Base-by-base conservation (phyloP, 768 basidiomycete genomes). In the Kwoniella shandongensis region DNA sequence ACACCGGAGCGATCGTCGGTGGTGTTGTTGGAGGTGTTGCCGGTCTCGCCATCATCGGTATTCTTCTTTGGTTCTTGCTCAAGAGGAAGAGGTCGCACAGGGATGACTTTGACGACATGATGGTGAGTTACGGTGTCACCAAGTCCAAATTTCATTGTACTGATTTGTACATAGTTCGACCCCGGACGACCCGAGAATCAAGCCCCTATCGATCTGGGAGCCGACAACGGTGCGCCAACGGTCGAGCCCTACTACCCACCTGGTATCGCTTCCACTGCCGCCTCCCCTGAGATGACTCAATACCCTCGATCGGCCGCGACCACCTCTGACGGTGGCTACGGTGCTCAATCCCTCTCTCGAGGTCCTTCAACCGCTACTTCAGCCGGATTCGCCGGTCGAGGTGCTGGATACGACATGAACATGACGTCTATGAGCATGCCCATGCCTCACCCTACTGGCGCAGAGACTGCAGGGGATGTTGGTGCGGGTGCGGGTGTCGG, bases 71-170 rank as follows among this genome's bases (percentile, higher is more conserved):
- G 57, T 65, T 66, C 53, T 58, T 66, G 32, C 57, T 63, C 23
- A 46, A 57, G 38, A 47, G 62, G 25, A 66, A 55, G 41, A 65
- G 46, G 44, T 61, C 62, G 10, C 61, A 67, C 45, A 46, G 64
- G 18, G 67, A 72, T 44, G 73, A 72, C 52, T 73, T 73, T 60
- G 73, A 74, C 51, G 73, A 76, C 35, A 71, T 67, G 63, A 76
- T 76, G 74, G 75, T 74, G 50, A 65, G 71, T 66, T 8, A 10
- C 41, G 17, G 29, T 25, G 17, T 36, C 11, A n/a, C 44, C 29
- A 11, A 12, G 30, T 17, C 15, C 36, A 36, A 12, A 6, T 2
- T 18, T 25, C 53, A 13, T 39, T 45, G 13, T 25, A 23, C 15
- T 47, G 40, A 6, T 3, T 32, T 26, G 29, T 17, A 12, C 2